Conservation (phyloP, 768 basidiomycete genomes). For the Lactarius vividus region DNA sequence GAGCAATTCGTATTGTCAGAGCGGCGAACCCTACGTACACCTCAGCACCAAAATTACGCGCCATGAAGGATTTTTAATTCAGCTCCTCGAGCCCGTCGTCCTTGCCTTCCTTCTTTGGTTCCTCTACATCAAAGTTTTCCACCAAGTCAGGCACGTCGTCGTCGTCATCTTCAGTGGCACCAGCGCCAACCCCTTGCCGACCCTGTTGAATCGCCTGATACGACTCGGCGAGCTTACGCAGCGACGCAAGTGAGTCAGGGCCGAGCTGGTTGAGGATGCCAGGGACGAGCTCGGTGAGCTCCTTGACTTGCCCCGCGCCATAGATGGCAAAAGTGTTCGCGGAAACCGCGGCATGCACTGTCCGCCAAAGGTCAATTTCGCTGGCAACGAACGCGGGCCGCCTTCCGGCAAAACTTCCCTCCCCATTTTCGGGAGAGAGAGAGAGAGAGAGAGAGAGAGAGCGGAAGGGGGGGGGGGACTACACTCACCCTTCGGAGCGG, state of each 20-base stretch:
- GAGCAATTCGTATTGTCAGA: background rate
- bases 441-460: no score
- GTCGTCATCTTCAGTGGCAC: conserved; percentile 62
- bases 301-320: conserved; percentile 92
- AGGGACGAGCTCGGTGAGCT: conserved; percentile 97
- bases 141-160: conserved; percentile 95
- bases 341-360: conserved; percentile 90
- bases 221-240: conserved; percentile 97
- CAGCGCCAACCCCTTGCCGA: conserved; percentile 47
- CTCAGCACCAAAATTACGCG: conserved; percentile 20
- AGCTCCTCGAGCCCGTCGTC: conserved; percentile 44
- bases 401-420: no score
- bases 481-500: conserved; percentile 85
- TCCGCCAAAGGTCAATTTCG: background rate
- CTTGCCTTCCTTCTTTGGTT: conserved; percentile 44
- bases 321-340: conserved; percentile 98
- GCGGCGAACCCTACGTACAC: conserved; percentile 9
- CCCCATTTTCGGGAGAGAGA: no score
- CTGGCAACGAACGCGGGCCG: no score
- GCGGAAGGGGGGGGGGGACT: no score
- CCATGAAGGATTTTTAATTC: no score
- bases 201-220: conserved; percentile 91
- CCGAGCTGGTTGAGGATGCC: conserved; percentile 99
- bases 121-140: conserved; percentile 93
- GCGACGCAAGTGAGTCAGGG: conserved; percentile 93